Evolutionary conservation across 441 rosid genomes (phyloP).

Genomic region (Capsella rubella): DNA sequence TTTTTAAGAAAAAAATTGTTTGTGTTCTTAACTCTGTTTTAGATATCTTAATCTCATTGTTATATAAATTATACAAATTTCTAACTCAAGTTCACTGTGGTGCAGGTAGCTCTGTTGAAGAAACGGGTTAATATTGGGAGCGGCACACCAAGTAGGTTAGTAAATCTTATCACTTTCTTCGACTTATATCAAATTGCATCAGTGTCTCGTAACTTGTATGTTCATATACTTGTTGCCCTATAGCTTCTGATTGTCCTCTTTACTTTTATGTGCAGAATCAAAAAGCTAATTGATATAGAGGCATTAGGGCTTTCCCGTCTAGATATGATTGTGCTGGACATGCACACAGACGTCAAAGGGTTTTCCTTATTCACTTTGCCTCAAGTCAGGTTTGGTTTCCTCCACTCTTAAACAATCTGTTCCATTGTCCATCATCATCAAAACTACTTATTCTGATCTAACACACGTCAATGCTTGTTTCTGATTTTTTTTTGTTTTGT

Average conservation of each 20-base stretch:
- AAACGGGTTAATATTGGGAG: conserved; percentile 80
- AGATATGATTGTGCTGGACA: conserved; percentile 64
- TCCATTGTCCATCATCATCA: not conserved
- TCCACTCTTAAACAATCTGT: not conserved
- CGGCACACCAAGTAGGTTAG: conserved; percentile 91
- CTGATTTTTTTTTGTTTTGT: not conserved
- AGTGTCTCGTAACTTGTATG: not conserved
- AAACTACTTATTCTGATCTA: too few relatives aligned
- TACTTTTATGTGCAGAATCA: conserved; percentile 54
- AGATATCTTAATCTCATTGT: conserved; percentile 9
- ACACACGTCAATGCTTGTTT: too few relatives aligned
- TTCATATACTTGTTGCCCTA: not conserved
- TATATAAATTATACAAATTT: not conserved
- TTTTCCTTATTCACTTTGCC: conserved; percentile 82
- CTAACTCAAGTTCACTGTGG: conserved; percentile 5
- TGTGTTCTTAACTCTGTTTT: not conserved
- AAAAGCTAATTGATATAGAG: conserved; percentile 80
- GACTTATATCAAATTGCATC: not conserved
- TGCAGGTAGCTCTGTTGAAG: conserved; percentile 74
- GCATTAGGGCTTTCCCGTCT: conserved; percentile 79
- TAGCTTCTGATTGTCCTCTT: not conserved
- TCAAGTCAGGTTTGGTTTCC: conserved; percentile 78
- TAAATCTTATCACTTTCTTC: not conserved
- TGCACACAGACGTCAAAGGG: conserved; percentile 76
- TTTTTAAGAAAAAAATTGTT: not conserved